Evolutionary conservation across 768 basidiomycete genomes (phyloP), one percentile per base, ranked within the genome.

Genomic region (Scleroderma citrinum): DNA sequence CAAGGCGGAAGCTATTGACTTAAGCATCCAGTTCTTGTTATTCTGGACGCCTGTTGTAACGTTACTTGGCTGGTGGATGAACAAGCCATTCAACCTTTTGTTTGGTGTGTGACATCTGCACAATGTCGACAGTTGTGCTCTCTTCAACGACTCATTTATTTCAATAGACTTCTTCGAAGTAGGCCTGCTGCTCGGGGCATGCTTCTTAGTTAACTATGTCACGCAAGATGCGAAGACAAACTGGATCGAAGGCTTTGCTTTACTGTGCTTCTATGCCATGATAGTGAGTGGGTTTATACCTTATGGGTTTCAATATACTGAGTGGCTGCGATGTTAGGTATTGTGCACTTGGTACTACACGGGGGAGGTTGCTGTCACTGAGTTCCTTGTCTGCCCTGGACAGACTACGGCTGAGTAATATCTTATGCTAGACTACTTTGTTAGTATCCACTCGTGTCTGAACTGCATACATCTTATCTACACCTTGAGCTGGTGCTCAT

Each of bases 21-120:
- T 87, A 40, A 82, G 81, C 57, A 86, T 88, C 49, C 87, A 89
- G 58, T 88, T 89, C 62, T 74, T 75, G 16, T 70, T 88, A 11
- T 85, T 87, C 65, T 89, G 87, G 87, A 83, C 83, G 77, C 86
- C 87, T 0, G 73, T 87, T 56, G 61, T 87, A 36, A 76, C 83
- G 4, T 59, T 89, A 19, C 67, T 87, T 17, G 82, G 76, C 1
- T 89, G 87, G 87, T 82, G 80, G 76, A 70, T 69, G 4, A 56
- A 64, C 40, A 81, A 72, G 57, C 85, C 86, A 0, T 65, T 88
- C 63, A 69, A 71, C 10, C 63, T 88, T 21, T 70, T 88, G 29
- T 89, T 89, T 56, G 86, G 86, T 86, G 56, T 23, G 74, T 41
- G 20, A 40, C 35, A 44, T n/a, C 24, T 26, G 5, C 40, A 16